Evolutionary conservation across 1,284 basidiomycete genomes (phyloP).

Genomic region (Fomitopsis palustris): DNA sequence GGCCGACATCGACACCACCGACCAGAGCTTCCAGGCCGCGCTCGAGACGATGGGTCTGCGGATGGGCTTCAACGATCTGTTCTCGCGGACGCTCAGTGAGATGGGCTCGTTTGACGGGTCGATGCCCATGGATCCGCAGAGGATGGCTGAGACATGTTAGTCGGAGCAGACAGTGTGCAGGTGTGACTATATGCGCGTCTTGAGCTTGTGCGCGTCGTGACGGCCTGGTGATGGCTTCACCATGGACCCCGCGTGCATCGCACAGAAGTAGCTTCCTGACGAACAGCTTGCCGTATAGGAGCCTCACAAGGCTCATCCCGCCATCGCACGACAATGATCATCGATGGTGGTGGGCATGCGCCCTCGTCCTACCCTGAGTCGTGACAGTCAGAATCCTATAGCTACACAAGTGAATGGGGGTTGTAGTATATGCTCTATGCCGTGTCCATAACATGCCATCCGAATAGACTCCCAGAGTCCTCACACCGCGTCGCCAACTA

Average conservation of each 20-base stretch:
- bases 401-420: conserved; percentile 4
- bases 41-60: conserved; percentile 51
- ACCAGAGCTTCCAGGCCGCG: conserved; percentile 18
- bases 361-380: background rate
- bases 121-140: conserved; percentile 21
- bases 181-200: background rate
- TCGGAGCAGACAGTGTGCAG: background rate
- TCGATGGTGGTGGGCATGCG: background rate
- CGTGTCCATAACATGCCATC: background rate
- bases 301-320: too few species aligned
- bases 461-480: background rate
- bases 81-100: conserved; percentile 52
- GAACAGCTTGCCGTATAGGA: too few species aligned
- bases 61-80: conserved; percentile 59
- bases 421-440: conserved; percentile 2
- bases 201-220: too few species aligned
- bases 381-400: background rate
- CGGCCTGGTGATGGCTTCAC: too few species aligned
- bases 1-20: conserved; percentile 26
- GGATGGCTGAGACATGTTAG: conserved; percentile 27
- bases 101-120: conserved; percentile 40
- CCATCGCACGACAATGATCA: too few species aligned
- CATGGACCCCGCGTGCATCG: too few species aligned
- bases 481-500: background rate
- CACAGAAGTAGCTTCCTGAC: too few species aligned